phyloP scores from a whole-genome alignment of 2,329 filamentous ascomycete genomes.

The Phoma herbarum region DNA sequence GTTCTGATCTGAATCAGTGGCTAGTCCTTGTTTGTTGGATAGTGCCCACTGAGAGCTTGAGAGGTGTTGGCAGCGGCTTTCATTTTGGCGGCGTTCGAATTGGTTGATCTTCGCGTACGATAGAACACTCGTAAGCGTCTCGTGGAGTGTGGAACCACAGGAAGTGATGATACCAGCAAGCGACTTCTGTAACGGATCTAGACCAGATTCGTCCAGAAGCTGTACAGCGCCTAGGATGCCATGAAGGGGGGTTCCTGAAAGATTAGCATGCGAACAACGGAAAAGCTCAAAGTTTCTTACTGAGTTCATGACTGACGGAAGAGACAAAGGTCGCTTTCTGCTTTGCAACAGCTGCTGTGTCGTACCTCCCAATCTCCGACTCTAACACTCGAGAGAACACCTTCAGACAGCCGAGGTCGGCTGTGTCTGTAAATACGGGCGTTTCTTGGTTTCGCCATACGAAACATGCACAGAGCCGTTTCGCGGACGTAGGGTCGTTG shows the following conservation, averaged over 20 bases:
- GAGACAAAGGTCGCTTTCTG: slow-evolving; percentile 27
- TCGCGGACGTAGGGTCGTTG: no score
- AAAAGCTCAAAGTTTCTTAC: slow-evolving; percentile 7
- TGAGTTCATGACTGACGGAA: slow-evolving; percentile 27
- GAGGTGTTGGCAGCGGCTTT: slow-evolving; percentile 16
- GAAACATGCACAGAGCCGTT: no score
- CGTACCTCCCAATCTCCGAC: slow-evolving; percentile 20
- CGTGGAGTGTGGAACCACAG: slow-evolving; percentile 59
- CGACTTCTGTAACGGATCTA: slow-evolving; percentile 50
- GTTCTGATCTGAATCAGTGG: slow-evolving; percentile 19
- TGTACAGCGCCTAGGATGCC: slow-evolving; percentile 54
- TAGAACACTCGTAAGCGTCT: slow-evolving; percentile 44
- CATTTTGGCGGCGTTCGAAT: slow-evolving; percentile 50
- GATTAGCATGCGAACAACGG: background rate
- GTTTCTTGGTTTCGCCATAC: no score
- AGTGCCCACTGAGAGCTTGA: slow-evolving; percentile 21
- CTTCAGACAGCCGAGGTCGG: slow-evolving; percentile 23
- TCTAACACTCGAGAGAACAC: slow-evolving; percentile 25
- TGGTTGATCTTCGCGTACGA: slow-evolving; percentile 30
- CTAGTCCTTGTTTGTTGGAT: slow-evolving; percentile 4
- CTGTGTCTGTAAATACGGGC: slow-evolving; percentile 24
- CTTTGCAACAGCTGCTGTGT: slow-evolving; percentile 17
- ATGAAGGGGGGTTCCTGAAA: slow-evolving; percentile 44
- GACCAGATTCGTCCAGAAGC: slow-evolving; percentile 54
- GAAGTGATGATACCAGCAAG: slow-evolving; percentile 58